Evolutionary conservation across 2,329 filamentous ascomycete species (phyloP).

Genomic region (Rhexocercosporidium sp.): DNA sequence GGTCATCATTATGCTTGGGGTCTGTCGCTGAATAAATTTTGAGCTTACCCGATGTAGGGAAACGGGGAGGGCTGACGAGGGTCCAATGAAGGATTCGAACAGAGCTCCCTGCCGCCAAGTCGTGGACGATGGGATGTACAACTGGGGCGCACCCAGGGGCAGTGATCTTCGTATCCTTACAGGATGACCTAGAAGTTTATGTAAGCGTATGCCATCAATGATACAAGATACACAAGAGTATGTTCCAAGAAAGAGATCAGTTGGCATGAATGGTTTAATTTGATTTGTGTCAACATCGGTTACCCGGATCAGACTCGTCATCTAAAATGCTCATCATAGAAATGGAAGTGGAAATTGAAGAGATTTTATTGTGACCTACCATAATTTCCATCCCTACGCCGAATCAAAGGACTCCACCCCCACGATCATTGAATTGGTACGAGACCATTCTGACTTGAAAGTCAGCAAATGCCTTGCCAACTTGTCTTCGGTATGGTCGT

Average conservation of each 20-base stretch:
- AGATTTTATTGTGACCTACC: constrained; percentile 21
- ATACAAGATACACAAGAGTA: constrained; percentile 3
- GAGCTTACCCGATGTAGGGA: constrained; percentile 14
- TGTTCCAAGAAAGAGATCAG: constrained; percentile 47
- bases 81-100: constrained; percentile 4
- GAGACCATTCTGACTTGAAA: constrained; percentile 11
- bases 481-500: background rate
- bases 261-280: constrained; percentile 77
- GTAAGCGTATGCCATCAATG: constrained; percentile 27
- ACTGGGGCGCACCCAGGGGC: background rate
- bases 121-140: background rate
- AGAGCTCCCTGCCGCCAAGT: background rate
- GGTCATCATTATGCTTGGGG: constrained; percentile 72
- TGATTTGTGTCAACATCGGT: constrained; percentile 72
- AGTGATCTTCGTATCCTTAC: background rate
- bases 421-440: background rate
- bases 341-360: constrained; percentile 25
- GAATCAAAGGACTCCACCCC: background rate
- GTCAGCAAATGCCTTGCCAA: constrained; percentile 4
- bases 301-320: constrained; percentile 81
- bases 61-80: background rate
- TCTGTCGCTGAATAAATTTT: constrained; percentile 33
- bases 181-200: background rate
- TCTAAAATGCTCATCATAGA: constrained; percentile 63
- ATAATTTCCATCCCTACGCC: constrained; percentile 9